These are phyloP conservation scores for Paspalum notatum DNA, from an alignment of 176 grass and related monocot species.

Conservation along the genomic window DNA sequence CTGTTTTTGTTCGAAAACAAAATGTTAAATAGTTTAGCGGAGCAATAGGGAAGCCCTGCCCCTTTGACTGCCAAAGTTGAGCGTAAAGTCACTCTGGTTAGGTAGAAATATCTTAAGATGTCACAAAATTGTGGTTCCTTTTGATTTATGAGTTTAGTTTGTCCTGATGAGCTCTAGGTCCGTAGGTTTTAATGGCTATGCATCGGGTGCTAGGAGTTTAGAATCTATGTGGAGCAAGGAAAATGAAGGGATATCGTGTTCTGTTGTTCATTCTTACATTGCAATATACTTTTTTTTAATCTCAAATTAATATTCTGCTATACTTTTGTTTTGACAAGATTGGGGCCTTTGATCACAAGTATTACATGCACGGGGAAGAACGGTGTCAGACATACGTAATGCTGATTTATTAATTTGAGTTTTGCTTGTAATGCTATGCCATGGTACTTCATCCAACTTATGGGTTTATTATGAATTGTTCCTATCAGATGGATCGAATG, in stretches of 20 bases:
- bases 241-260: background rate
- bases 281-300: slow-evolving; percentile 4
- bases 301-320: slow-evolving; percentile 21
- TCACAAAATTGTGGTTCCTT: background rate
- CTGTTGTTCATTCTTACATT: slow-evolving; percentile 17
- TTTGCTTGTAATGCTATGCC: slow-evolving; percentile 19
- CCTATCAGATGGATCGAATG: slow-evolving; percentile 47
- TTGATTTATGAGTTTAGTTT: background rate
- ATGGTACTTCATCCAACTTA: slow-evolving; percentile 21
- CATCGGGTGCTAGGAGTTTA: background rate
- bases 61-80: background rate
- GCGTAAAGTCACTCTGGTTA: background rate
- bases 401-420: slow-evolving; percentile 5
- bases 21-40: background rate
- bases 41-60: background rate
- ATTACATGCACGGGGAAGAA: slow-evolving; percentile 42
- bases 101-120: background rate
- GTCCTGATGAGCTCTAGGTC: background rate
- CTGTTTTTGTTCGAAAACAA: background rate
- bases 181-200: background rate
- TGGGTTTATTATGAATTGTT: slow-evolving; percentile 34
- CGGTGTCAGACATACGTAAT: slow-evolving; percentile 74
- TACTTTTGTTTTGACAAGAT: slow-evolving; percentile 43
- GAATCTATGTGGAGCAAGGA: slow-evolving; percentile 7
- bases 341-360: slow-evolving; percentile 66